Evolutionary conservation across 1,284 basidiomycete genomes (phyloP).

Genomic region (Pterula multifida): DNA sequence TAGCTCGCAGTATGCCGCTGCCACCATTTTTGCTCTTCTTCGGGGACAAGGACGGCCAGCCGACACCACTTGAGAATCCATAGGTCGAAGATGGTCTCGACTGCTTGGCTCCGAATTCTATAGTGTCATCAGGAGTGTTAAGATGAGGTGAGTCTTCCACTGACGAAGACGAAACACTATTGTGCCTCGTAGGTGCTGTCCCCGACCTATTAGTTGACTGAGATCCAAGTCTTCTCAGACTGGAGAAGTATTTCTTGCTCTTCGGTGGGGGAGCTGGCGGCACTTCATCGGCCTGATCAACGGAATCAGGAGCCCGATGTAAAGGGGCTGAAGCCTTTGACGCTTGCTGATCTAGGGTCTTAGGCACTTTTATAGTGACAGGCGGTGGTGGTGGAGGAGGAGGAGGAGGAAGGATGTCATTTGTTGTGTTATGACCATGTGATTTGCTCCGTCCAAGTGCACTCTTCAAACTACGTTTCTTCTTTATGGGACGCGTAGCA

Average conservation of each 20-base stretch:
- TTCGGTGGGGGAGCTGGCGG: neutral
- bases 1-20: neutral
- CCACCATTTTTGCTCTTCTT: neutral
- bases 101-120: neutral
- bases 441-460: neutral
- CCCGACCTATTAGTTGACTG: neutral
- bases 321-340: neutral
- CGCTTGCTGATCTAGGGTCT: neutral
- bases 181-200: neutral
- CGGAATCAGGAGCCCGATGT: no score
- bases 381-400: neutral
- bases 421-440: neutral
- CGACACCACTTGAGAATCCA: neutral
- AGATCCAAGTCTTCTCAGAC: neutral
- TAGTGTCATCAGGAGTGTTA: neutral
- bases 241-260: slow-evolving; percentile 1
- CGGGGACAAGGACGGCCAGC: neutral
- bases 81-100: neutral
- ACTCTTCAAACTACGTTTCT: slow-evolving; percentile 1
- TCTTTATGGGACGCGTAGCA: neutral
- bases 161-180: neutral
- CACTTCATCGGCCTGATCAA: neutral
- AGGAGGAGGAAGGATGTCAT: neutral
- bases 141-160: neutral
- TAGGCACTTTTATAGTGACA: neutral